Conservation (phyloP, 805 yeast genomes). For the Candida pseudofarinosa region DNA sequence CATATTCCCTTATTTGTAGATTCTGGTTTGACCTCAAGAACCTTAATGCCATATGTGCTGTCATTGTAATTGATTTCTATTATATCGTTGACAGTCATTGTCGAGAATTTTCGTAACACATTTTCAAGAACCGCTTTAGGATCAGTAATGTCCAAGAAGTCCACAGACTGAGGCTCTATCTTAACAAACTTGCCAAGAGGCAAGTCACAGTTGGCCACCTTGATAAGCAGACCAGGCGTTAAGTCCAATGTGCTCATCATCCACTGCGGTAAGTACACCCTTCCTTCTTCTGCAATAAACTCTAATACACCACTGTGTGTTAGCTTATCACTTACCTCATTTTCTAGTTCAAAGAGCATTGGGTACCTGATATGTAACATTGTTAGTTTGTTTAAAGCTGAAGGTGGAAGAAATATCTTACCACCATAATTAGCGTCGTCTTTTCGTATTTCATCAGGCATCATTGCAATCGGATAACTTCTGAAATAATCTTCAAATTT, state of each 20-base stretch:
- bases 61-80: constrained; percentile 84
- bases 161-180: constrained; percentile 92
- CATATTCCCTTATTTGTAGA: constrained; percentile 65
- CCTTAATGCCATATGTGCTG: constrained; percentile 70
- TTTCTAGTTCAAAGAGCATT: constrained; percentile 80
- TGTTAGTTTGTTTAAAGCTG: constrained; percentile 82
- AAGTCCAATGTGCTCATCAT: constrained; percentile 77
- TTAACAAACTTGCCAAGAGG: constrained; percentile 87
- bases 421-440: constrained; percentile 91
- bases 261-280: constrained; percentile 95
- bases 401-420: constrained; percentile 89
- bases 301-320: constrained; percentile 96
- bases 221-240: constrained; percentile 76
- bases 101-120: constrained; percentile 83
- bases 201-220: constrained; percentile 70
- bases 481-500: constrained; percentile 83
- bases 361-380: constrained; percentile 93
- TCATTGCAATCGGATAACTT: constrained; percentile 87
- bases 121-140: constrained; percentile 96
- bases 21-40: constrained; percentile 84
- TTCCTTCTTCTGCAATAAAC: constrained; percentile 95
- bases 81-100: constrained; percentile 78
- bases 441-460: constrained; percentile 70
- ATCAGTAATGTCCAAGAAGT: constrained; percentile 87
- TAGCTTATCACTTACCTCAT: constrained; percentile 53